Evolutionary conservation across 371 early-diverging fungal species (phyloP).

Genomic region (Chytridium lagenaria): DNA sequence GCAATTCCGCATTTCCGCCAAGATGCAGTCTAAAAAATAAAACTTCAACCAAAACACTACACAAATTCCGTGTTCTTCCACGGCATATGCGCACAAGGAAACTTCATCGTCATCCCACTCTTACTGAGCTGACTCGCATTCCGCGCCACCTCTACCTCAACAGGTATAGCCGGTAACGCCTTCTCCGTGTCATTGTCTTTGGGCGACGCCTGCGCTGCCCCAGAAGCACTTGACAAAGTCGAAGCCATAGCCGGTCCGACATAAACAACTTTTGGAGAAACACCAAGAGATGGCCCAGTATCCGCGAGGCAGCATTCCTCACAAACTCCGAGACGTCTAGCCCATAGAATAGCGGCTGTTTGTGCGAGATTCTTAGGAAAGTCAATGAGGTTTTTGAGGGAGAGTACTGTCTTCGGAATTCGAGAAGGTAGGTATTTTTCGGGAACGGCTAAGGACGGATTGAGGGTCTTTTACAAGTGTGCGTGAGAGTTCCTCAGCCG

Average conservation of each 20-base stretch:
- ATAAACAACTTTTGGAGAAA: slow-evolving; percentile 3
- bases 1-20: background rate
- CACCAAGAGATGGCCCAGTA: background rate
- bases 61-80: slow-evolving; percentile 3
- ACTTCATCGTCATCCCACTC: background rate
- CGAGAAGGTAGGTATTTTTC: too few relatives aligned
- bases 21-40: background rate
- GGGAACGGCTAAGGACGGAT: background rate
- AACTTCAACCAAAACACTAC: background rate
- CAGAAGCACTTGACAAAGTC: background rate
- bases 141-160: background rate
- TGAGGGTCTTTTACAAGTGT: background rate
- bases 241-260: slow-evolving; percentile 3
- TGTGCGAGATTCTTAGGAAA: background rate
- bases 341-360: background rate
- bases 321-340: background rate
- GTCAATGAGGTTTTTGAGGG: background rate
- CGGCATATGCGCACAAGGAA: slow-evolving; percentile 5
- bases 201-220: background rate
- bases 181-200: background rate
- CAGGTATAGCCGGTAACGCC: background rate
- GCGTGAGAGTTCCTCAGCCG: background rate
- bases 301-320: background rate
- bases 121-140: too few relatives aligned
- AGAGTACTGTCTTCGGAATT: background rate